Base-by-base conservation (phyloP, 1,139 yeast genomes). In the Taphrina flavorubra region DNA sequence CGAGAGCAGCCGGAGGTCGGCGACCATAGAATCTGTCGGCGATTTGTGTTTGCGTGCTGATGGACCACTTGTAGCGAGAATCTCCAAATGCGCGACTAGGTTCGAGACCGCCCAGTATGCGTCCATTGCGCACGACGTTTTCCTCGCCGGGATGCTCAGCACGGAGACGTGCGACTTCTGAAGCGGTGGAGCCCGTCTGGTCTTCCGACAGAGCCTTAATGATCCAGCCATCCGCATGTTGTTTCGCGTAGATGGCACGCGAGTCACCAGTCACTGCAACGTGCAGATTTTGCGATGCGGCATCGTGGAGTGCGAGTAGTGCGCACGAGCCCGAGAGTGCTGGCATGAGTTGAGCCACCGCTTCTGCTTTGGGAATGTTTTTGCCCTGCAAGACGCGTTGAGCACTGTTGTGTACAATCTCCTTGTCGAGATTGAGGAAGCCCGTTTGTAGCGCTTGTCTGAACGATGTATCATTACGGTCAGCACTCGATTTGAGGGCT, bases 211-310 rank as follows among this genome's bases (percentile, higher is more conserved):
- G 83, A 31, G 96, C 92, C 72, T 85, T 84, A 4, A 94, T 97
- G 0, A 92, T 87, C 98, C 98, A 94, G 66, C 83, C 82, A 70
- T 90, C 90, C 18, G 79, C 77, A 63, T 82, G 85, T 18, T 73
- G 68, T 71, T 84, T 84, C 68, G 85, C 82, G 1, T 92, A 86
- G 1, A 94, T 84, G 0, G 97, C 98, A 72, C 99, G 84, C 0
- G 98, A 92, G 77, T 94, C 99, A 56, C 99, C 99, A 0, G 98
- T 87, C 6, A 92, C 96, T 0, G 99, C 99, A 40, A 94, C 97
- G 74, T 91, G 88, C 72, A 94, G 82, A 65, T 84, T 79, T 69
- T 86, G 84, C 49, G 91, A 83, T 69, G 84, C 83, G 1, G 97
- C 86, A 77, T 94, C 97, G 78, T 89, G 94, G 75, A 90, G 88